Evolutionary conservation across 1,284 basidiomycete species (phyloP).

Genomic region (Stygiomarasmius scandens): DNA sequence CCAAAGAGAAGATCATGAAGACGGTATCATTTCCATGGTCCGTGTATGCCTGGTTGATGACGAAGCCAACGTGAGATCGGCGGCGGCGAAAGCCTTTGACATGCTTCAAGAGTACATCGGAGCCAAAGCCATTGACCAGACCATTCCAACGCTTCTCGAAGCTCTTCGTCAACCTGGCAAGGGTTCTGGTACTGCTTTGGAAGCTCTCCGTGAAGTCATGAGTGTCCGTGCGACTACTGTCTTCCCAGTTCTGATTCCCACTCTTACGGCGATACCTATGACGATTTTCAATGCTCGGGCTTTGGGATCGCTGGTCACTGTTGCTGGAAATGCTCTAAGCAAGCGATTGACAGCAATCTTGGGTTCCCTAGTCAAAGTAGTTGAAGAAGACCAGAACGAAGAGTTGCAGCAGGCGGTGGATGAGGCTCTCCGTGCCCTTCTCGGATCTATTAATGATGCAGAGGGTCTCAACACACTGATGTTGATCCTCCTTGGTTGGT

Average conservation of each 20-base stretch:
- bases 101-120: constrained; percentile 90
- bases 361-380: constrained; percentile 71
- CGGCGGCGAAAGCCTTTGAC: constrained; percentile 95
- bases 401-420: constrained; percentile 76
- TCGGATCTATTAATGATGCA: constrained; percentile 78
- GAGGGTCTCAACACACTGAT: constrained; percentile 90
- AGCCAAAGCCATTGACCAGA: constrained; percentile 92
- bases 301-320: constrained; percentile 87
- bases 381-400: constrained; percentile 68
- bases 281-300: constrained; percentile 96
- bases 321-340: constrained; percentile 90
- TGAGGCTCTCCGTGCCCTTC: constrained; percentile 73
- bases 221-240: constrained; percentile 89
- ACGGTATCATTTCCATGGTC: constrained; percentile 86
- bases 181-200: constrained; percentile 92
- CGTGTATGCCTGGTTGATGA: constrained; percentile 88
- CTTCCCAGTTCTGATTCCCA: constrained; percentile 98
- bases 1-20: constrained; percentile 90
- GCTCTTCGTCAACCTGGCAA: constrained; percentile 91
- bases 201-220: constrained; percentile 95
- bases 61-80: constrained; percentile 84
- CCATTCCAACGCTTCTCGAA: constrained; percentile 92
- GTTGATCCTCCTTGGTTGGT: constrained; percentile 90
- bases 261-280: constrained; percentile 89
- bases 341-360: constrained; percentile 79